Base-by-base conservation (phyloP, 1,284 basidiomycete genomes). In the Marasmius sp. region DNA sequence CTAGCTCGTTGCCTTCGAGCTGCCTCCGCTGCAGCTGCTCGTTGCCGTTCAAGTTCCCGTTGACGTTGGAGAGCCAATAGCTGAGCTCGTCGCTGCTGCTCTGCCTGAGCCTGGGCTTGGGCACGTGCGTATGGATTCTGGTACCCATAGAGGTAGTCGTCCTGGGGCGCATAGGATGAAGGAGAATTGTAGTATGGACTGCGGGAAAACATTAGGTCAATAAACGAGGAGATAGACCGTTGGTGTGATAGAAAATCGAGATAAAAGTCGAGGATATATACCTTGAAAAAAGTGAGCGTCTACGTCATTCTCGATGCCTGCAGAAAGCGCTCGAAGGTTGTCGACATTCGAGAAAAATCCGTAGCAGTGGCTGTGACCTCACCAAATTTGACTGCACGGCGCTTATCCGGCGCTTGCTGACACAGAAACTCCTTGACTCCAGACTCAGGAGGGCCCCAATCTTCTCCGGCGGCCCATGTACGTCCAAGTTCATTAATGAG, bases 21-120 rank as follows among this genome's bases (percentile, higher is more conserved):
- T 34, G 37, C 34, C 6, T 11, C 52, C 5, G 18, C 27, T 9
- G 36, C 27, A n/a, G 33, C 34, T 54, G 33, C 34, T 2, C 52
- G 52, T 43, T 41, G 58, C 11, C 49, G 58, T 18, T 52, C n/a
- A 16, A 27, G 10, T 9, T 51, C 58, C 43, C 33, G 48, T 34
- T 52, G 38, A 22, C 55, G 55, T 41, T 59, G 36, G 12, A 52
- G 51, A 33, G 36, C 58, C 27, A 45, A 38, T 5, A 41, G 48
- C 11, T 48, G 45, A 33, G 57, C 57, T 39, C 50, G 38, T 18
- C 59, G 59, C 49, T 47, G 20, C 34, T 55, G 51, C 36, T 60
- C 58, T n/a, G 58, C 58, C 34, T 53, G 50, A 43, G 59, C 52
- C 39, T 55, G 43, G 12, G 52, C 59, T 37, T 60, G 52, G 38